These are phyloP conservation scores for Chlorella sp. DNA, from an alignment of 139 green algal species.

Conservation along the genomic window DNA sequence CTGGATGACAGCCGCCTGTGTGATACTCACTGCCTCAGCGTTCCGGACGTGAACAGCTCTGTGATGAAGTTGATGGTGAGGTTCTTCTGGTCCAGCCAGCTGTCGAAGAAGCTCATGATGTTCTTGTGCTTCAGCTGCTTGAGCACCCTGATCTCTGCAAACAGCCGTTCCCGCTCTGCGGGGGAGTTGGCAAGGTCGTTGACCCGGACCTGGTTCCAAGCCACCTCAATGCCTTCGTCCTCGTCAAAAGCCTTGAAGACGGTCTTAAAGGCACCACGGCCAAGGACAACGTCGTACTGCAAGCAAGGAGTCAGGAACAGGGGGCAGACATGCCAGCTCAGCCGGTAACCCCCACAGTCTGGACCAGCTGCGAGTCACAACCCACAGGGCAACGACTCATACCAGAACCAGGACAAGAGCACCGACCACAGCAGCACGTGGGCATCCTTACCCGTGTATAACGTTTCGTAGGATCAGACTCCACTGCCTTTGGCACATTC, in stretches of 20 bases:
- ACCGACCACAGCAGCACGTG: too few relatives aligned
- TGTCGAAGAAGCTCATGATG: conserved; percentile 58
- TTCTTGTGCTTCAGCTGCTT: conserved; percentile 94
- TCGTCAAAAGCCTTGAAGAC: conserved; percentile 80
- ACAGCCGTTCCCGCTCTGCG: conserved; percentile 79
- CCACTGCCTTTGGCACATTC: too few relatives aligned
- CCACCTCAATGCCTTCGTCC: conserved; percentile 53
- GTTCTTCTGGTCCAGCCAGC: conserved; percentile 23
- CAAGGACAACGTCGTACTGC: conserved; percentile 80
- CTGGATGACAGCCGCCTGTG: background rate
- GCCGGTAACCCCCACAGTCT: too few relatives aligned
- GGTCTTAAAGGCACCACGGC: conserved; percentile 93
- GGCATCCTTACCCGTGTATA: too few relatives aligned
- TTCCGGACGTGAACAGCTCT: conserved; percentile 7
- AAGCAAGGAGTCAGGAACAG: background rate
- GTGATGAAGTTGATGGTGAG: background rate
- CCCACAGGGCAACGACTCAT: too few relatives aligned
- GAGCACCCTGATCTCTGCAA: conserved; percentile 92
- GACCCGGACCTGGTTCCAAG: conserved; percentile 95
- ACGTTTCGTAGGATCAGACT: too few relatives aligned
- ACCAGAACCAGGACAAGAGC: too few relatives aligned
- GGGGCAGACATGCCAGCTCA: too few relatives aligned
- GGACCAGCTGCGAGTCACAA: too few relatives aligned
- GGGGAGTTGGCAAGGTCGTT: conserved; percentile 44
- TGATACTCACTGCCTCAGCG: conserved; percentile 30